phyloP scores from a whole-genome alignment of 2,329 filamentous ascomycete species.

The Pseudocercospora eumusae region DNA sequence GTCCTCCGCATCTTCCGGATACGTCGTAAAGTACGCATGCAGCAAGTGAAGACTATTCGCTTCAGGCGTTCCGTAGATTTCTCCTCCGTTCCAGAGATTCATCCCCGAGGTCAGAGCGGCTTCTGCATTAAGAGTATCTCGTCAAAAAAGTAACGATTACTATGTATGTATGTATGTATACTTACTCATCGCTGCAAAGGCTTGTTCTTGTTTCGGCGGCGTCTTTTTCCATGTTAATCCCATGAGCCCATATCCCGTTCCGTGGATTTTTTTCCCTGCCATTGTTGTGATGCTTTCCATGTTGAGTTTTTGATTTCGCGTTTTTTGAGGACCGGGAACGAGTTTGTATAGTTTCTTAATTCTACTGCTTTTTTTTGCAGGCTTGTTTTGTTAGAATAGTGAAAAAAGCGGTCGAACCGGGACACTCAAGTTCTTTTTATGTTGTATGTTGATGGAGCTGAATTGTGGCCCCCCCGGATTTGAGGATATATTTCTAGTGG shows the following conservation, averaged over 20 bases:
- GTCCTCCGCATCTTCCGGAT: conserved; percentile 53
- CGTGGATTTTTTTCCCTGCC: conserved; percentile 30
- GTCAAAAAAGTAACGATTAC: too few relatives aligned
- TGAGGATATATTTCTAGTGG: neutral
- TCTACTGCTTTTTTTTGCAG: too few relatives aligned
- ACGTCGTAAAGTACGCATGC: conserved; percentile 54
- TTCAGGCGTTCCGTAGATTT: conserved; percentile 51
- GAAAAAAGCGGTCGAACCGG: too few relatives aligned
- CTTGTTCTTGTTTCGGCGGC: conserved; percentile 42
- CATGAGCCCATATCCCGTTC: conserved; percentile 53
- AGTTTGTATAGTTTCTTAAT: too few relatives aligned
- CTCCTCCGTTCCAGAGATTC: conserved; percentile 55
- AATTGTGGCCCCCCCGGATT: too few relatives aligned
- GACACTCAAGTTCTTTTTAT: too few relatives aligned
- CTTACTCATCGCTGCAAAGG: conserved; percentile 49
- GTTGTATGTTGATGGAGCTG: too few relatives aligned
- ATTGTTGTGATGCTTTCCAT: conserved; percentile 27
- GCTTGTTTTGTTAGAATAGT: too few relatives aligned
- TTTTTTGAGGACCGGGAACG: too few relatives aligned
- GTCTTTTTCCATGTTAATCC: conserved; percentile 51
- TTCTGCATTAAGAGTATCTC: too few relatives aligned
- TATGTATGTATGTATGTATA: too few relatives aligned
- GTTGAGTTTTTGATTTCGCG: conserved; percentile 32
- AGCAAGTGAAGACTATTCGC: conserved; percentile 53
- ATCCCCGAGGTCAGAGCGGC: conserved; percentile 38